Evolutionary conservation across 192 early-diverging fungal species (phyloP), one percentile per base, ranked within the genome.

Genomic region (Pilobolus umbonatus): DNA sequence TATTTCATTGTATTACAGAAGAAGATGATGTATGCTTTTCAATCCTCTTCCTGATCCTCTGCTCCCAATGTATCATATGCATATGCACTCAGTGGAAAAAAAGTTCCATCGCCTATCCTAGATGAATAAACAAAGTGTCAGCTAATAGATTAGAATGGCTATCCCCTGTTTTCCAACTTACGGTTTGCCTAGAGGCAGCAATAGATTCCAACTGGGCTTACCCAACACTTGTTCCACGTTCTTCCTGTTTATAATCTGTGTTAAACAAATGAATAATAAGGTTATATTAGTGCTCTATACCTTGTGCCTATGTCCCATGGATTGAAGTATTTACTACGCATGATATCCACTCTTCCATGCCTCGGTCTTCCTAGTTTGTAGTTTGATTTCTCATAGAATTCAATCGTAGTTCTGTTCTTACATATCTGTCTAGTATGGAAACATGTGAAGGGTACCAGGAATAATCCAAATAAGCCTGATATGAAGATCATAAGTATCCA

Each of bases 331-430:
- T 57, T 61, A 38, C 60, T 67, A 14, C 60, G 55, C 25, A 65
- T 53, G 3, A 72, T 45, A 49, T 67, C 70, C 0, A 45, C 34
- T 19, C 55, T 46, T 17, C 42, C 32, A 40, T 50, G 34, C 12
- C 40, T 19, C 7, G 22, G 14, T 4, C 21, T 42, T 0, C 63
- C 60, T n/a, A 72, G 30, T 46, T 48, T 38, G 30, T 44, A 72
- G 42, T 72, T 65, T 17, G 64, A 35, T 30, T 62, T 60, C 40
- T 67, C 70, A 29, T 72, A 72, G 9, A 71, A 73, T 32, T 83
- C 81, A 25, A 83, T 80, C 0, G 81, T 83, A 1, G 81, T 83
- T 30, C 74, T 67, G 40, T 83, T 83, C 15, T 67, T 63, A 7
- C 76, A 54, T 19, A 83, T 45, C 46, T 76, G 69, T 14, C 46